Conservation (phyloP, 2,329 filamentous ascomycete genomes). For the Madurella mycetomatis region DNA sequence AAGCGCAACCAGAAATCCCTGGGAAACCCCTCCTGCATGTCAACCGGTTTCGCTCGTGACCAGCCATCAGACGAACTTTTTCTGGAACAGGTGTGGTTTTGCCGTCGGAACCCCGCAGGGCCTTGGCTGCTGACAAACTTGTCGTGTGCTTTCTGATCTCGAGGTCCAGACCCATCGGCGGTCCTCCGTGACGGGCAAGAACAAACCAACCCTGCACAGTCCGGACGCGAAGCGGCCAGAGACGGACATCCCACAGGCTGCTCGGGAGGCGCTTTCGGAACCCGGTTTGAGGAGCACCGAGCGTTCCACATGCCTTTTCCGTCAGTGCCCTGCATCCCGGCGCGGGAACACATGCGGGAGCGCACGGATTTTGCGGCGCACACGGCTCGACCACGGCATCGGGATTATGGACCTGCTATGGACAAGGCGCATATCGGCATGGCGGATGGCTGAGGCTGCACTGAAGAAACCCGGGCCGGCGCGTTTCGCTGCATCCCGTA, state of each 20-base stretch:
- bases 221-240: too few relatives aligned
- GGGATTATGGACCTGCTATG: too few relatives aligned
- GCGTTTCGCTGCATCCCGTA: too few relatives aligned
- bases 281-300: background rate
- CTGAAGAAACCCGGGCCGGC: too few relatives aligned
- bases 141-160: too few relatives aligned
- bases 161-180: too few relatives aligned
- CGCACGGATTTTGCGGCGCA: conserved; percentile 3
- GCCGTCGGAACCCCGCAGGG: background rate
- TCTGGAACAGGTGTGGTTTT: background rate
- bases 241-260: too few relatives aligned
- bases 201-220: background rate
- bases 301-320: background rate
- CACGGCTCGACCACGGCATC: background rate
- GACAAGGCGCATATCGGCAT: too few relatives aligned
- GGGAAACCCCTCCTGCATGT: background rate
- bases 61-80: too few relatives aligned
- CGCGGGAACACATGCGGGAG: conserved; percentile 6
- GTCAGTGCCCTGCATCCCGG: conserved; percentile 11
- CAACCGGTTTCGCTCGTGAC: too few relatives aligned
- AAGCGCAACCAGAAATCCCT: conserved; percentile 10
- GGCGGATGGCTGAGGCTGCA: too few relatives aligned
- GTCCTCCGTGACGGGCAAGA: background rate
- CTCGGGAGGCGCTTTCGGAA: background rate
- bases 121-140: too few relatives aligned